Conservation (phyloP, 345 rosid species). For the Bretschneidera sinensis region DNA sequence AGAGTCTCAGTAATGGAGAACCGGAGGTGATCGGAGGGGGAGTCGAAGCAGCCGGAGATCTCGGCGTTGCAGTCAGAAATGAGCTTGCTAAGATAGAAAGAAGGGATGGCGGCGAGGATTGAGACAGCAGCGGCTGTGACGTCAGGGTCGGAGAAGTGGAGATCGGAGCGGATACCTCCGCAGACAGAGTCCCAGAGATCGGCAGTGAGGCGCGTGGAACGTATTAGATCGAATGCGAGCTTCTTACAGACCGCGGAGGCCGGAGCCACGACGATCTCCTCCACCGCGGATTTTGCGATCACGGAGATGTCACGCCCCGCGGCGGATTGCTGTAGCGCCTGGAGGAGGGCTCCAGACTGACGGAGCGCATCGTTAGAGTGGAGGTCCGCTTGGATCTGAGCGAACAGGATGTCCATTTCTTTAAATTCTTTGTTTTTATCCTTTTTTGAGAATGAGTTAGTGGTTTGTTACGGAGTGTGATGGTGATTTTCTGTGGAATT, state of each 20-base stretch:
- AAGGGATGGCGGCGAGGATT: constrained; percentile 83
- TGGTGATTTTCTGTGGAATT: background rate
- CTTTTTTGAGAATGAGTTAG: too few species aligned
- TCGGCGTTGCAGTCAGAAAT: constrained; percentile 68
- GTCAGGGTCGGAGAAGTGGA: constrained; percentile 92
- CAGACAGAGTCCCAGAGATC: constrained; percentile 94
- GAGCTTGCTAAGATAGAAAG: constrained; percentile 71
- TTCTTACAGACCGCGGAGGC: constrained; percentile 97
- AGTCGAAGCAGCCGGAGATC: constrained; percentile 77
- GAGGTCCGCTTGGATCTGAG: constrained; percentile 99
- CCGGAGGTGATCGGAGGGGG: constrained; percentile 65
- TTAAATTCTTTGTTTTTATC: background rate
- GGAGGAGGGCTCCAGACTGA: constrained; percentile 87
- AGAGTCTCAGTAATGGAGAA: constrained; percentile 86
- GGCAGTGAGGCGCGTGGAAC: constrained; percentile 91
- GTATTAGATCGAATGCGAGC: constrained; percentile 90
- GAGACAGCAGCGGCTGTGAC: constrained; percentile 89
- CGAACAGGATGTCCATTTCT: constrained; percentile 81
- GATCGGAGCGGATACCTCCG: constrained; percentile 73
- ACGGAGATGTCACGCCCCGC: constrained; percentile 90
- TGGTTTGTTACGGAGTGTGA: background rate
- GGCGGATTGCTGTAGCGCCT: constrained; percentile 93
- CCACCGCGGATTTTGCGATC: constrained; percentile 88
- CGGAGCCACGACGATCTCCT: constrained; percentile 87
- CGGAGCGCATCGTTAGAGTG: constrained; percentile 98